phyloP scores from a whole-genome alignment of 1,284 basidiomycete species.

The Lentinula novae-zelandiae region DNA sequence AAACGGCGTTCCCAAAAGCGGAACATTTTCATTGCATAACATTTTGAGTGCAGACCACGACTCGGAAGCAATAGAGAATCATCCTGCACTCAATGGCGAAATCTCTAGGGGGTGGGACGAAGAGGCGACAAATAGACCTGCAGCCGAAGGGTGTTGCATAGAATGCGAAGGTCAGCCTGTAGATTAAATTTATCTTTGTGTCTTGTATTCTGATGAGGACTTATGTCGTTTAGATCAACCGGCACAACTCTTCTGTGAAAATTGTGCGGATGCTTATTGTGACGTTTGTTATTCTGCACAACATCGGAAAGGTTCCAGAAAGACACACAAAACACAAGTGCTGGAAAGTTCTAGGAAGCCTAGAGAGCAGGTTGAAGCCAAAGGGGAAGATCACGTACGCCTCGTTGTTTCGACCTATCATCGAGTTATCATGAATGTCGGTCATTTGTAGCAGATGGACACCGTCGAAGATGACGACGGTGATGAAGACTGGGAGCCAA shows the following conservation, averaged over 20 bases:
- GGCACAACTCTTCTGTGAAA: conserved; percentile 66
- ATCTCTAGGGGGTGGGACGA: conserved; percentile 61
- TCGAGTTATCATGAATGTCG: background rate
- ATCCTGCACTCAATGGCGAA: conserved; percentile 17
- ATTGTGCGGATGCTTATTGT: conserved; percentile 69
- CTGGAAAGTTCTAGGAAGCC: conserved; percentile 29
- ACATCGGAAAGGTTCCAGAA: conserved; percentile 75
- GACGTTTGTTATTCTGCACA: conserved; percentile 81
- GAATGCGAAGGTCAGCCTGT: conserved; percentile 72
- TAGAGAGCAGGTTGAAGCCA: conserved; percentile 9
- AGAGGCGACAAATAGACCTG: conserved; percentile 43
- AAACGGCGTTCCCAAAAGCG: background rate
- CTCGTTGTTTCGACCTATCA: conserved; percentile 13
- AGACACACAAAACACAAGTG: conserved; percentile 54
- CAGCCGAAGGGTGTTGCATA: conserved; percentile 65
- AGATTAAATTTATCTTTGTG: background rate
- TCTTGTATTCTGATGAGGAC: background rate
- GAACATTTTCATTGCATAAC: conserved; percentile 56
- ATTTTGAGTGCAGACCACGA: conserved; percentile 63
- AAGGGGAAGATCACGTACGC: conserved; percentile 25
- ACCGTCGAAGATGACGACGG: conserved; percentile 44
- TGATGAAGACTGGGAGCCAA: conserved; percentile 47
- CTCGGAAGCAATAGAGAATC: conserved; percentile 30
- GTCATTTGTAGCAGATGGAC: conserved; percentile 39
- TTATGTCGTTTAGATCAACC: conserved; percentile 60